Base-by-base conservation (phyloP, 1,284 basidiomycete genomes). In the Fomitopsis pinicola region DNA sequence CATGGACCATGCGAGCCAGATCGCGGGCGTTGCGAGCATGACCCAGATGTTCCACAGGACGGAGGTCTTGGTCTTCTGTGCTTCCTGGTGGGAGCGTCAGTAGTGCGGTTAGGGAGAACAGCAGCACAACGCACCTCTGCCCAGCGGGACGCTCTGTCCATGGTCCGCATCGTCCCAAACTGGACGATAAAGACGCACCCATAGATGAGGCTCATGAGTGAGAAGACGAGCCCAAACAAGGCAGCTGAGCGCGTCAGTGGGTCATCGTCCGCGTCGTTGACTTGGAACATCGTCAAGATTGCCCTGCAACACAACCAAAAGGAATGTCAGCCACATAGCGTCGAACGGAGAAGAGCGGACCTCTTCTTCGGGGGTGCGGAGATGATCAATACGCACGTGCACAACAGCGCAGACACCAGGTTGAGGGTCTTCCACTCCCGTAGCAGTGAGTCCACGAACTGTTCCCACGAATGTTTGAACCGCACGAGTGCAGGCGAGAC, bases 21-120 rank as follows among this genome's bases (percentile, higher is more conserved):
- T 76, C 0, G 81, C 85, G 0, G 90, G 90, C 75, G 89, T 86
- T 0, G 88, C 84, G 15, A 92, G 76, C 9, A 92, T 68, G 1
- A 91, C 86, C 91, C 90, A 92, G 14, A 90, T 87, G 64, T 92
- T 92, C 90, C 90, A 92, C 72, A 83, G 79, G 26, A 92, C 83
- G 9, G 80, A 73, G 0, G 89, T 87, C 42, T 85, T 82, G 0
- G 82, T 82, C 70, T 81, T 83, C 58, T 83, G 81, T 26, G 88
- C 86, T 73, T 91, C 89, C 86, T 91, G 63, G n/a, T 42, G 40
- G 45, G 55, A 14, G 40, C 52, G 22, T 59, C 60, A 55, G 58
- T 15, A 30, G 15, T 26, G 22, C 62, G 36, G 40, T 33, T 28
- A 36, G 59, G 19, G 19, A 30, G 17, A 26, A 19, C 12, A 8